Evolutionary conservation across 2,329 filamentous ascomycete genomes (phyloP), one percentile per base, ranked within the genome.

Genomic region (Purpureocillium takamizusanense): DNA sequence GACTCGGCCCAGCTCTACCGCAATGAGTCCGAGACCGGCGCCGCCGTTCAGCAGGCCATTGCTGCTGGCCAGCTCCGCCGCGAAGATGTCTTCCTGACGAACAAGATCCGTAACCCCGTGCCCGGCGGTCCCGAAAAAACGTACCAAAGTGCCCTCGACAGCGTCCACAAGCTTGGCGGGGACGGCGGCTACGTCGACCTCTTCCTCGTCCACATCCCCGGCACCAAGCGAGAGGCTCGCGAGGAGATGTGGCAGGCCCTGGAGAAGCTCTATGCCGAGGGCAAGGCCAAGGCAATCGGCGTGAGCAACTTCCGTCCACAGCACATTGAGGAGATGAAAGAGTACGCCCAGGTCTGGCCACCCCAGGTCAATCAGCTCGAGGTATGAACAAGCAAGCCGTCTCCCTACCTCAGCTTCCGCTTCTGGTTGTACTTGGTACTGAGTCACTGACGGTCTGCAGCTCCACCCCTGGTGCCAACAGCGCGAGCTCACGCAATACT

Each of bases 281-380:
- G 79, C 5, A 75, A 68, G 46, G 69, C 74, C 31, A 76, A 69
- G 57, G 71, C 70, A 29, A 85, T 87, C 49, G 83, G 83, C 0
- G 81, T 86, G 37, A 83, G 79, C 55, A 87, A 87, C 52, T 87
- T 75, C 49, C 78, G 79, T 3, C 70, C 79, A 35, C 67, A 70
- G 32, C 77, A 85, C 51, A 73, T 87, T 17, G 74, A 86, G 51
- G 78, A 83, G 57, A 68, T 86, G 65, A 80, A 76, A 56, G 55
- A 58, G 21, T 81, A 76, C 55, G 80, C 79, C n/a, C 72, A 69
- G 34, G 61, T 74, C 3, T 84, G 74, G 72, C 81, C 81, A 35
- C 83, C 82, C n/a, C 72, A 76, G 33, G 78, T 83, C 7, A 85
- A 86, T 52, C 83, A 87, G 56, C 76, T 86, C 45, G 80, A 84